A percentile compares a stretch with the other conserved stretches of the same genome.
Evolutionary conservation across 2,329 filamentous ascomycete genomes (phyloP).

Genomic region (Rachicladosporium sp.): DNA sequence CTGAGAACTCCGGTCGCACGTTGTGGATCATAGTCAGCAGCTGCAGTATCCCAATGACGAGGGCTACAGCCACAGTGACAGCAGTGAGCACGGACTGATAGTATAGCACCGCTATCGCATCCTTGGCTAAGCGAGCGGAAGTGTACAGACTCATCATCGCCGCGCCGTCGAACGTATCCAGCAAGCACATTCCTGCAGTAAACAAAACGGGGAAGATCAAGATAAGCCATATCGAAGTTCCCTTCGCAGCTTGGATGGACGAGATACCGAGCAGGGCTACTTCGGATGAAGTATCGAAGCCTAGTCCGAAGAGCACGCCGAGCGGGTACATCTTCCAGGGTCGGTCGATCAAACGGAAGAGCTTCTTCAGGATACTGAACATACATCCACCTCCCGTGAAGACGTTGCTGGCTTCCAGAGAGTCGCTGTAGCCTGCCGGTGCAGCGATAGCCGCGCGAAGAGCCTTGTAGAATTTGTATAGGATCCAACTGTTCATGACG

Average conservation of each 20-base stretch:
- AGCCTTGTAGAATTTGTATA: constrained; percentile 62
- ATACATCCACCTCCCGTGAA: constrained; percentile 69
- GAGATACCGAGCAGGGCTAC: constrained; percentile 85
- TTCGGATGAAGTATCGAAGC: constrained; percentile 92
- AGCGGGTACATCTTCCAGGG: constrained; percentile 96
- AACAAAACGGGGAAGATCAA: constrained; percentile 84
- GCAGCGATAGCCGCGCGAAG: constrained; percentile 49
- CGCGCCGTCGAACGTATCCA: constrained; percentile 86
- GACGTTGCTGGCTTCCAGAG: constrained; percentile 28
- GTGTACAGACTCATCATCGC: constrained; percentile 94
- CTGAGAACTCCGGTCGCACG: constrained; percentile 54
- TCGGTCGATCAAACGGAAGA: constrained; percentile 61
- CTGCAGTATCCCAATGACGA: constrained; percentile 78
- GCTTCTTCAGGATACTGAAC: constrained; percentile 54
- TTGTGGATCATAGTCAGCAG: constrained; percentile 67
- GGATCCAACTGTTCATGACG: constrained; percentile 71
- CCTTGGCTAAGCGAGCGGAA: constrained; percentile 61
- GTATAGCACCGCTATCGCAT: constrained; percentile 82
- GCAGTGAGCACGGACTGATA: constrained; percentile 81
- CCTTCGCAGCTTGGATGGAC: constrained; percentile 71
- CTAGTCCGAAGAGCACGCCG: constrained; percentile 73
- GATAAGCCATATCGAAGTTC: constrained; percentile 88
- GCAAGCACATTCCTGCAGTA: constrained; percentile 86
- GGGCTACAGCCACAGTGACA: constrained; percentile 71
- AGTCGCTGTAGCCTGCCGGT: constrained; percentile 24